Evolutionary conservation across 2,329 filamentous ascomycete species (phyloP).

Genomic region (Sporothrix variecibatus): DNA sequence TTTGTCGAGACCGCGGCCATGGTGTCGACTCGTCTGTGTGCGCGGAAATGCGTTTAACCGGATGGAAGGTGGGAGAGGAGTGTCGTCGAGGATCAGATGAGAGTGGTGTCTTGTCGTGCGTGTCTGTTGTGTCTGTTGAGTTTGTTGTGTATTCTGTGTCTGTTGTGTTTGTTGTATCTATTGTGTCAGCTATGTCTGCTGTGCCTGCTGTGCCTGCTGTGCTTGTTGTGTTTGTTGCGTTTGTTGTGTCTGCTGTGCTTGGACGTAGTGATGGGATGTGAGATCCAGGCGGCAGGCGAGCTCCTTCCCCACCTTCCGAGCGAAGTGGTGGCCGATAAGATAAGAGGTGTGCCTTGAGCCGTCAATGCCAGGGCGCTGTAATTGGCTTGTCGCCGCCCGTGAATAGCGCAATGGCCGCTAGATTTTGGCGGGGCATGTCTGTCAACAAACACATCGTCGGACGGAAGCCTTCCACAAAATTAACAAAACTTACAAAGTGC

Average conservation of each 20-base stretch:
- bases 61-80: not conserved
- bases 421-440: too few species aligned
- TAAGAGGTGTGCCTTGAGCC: not conserved
- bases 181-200: not conserved
- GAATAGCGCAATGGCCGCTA: too few species aligned
- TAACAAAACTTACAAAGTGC: too few species aligned
- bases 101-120: not conserved
- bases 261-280: not conserved
- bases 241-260: not conserved
- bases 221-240: not conserved
- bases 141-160: not conserved
- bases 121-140: too few species aligned
- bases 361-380: too few species aligned
- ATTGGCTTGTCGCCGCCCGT: too few species aligned
- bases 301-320: not conserved
- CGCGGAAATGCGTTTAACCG: too few species aligned
- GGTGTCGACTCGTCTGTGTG: not conserved
- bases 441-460: too few species aligned
- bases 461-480: too few species aligned
- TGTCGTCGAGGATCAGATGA: not conserved
- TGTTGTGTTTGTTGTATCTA: not conserved
- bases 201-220: too few species aligned
- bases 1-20: conserved; percentile 23
- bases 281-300: not conserved
- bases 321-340: not conserved